Evolutionary conservation across 352 stramenopile genomes (phyloP).

Genomic region (Plasmopara muralis): DNA sequence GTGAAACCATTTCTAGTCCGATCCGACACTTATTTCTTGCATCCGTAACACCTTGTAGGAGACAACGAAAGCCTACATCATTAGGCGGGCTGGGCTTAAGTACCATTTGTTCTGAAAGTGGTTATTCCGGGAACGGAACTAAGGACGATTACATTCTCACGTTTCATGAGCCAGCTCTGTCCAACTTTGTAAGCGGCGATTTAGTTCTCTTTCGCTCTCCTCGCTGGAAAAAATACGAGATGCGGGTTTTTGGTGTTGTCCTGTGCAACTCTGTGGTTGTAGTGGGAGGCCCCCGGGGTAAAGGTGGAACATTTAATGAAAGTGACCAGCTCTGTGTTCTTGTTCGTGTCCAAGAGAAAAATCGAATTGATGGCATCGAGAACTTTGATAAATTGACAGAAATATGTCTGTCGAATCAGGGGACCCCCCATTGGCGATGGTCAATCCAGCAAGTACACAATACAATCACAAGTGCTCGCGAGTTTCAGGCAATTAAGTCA

Average conservation of each 20-base stretch:
- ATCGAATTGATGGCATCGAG: constrained; percentile 17
- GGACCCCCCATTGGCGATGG: constrained; percentile 49
- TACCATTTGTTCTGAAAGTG: constrained; percentile 68
- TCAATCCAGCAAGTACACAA: constrained; percentile 64
- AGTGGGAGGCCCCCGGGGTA: constrained; percentile 19
- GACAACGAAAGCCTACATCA: constrained; percentile 14
- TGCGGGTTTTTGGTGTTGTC: constrained; percentile 58
- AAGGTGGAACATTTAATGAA: constrained; percentile 9
- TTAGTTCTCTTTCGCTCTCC: constrained; percentile 53
- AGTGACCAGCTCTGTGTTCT: constrained; percentile 60
- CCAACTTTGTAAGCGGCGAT: constrained; percentile 57
- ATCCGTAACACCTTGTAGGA: constrained; percentile 55
- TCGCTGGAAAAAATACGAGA: constrained; percentile 48
- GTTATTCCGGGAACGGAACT: constrained; percentile 39
- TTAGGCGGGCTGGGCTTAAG: constrained; percentile 33
- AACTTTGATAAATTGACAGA: constrained; percentile 52
- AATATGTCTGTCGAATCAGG: constrained; percentile 65
- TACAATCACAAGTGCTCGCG: constrained; percentile 64
- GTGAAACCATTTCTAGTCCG: constrained; percentile 24
- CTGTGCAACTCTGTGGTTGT: constrained; percentile 65
- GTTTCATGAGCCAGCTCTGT: constrained; percentile 30
- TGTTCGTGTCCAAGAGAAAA: constrained; percentile 30
- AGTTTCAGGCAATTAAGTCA: constrained; percentile 73
- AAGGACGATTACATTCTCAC: constrained; percentile 59
- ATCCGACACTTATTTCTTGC: constrained; percentile 27